Base-by-base conservation (phyloP, 768 basidiomycete species). In the Auriculariales sp. region DNA sequence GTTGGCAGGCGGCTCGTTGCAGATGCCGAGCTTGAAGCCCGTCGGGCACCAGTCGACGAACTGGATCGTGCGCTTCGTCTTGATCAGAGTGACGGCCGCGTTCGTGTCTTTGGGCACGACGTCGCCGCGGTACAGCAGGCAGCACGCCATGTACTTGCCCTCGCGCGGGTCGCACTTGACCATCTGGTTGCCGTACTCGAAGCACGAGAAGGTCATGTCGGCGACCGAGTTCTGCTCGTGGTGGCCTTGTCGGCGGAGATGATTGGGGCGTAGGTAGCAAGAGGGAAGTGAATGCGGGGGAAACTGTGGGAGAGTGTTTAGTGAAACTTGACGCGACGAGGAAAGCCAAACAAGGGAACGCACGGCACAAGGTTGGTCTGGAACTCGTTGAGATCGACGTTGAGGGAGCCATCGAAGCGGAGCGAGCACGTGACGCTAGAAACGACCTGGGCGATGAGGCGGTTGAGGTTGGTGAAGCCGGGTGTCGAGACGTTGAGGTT, bases 31-130 rank as follows among this genome's bases (percentile, higher is more conserved):
- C 77, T 80, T 59, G 82, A 93, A 94, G 54, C 93, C 94, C 61
- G 94, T 98, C 30, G 88, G 87, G 66, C 89, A 92, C 92, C 92
- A 97, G 62, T 95, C 93, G 53, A 97, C 93, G 64, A 94, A 95
- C 61, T 94, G 92, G 61, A 98, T 95, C 25, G 93, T 95, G 56
- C 86, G 79, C 77, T 93, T 97, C 51, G 92, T 97, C 76, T 93
- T 95, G 73, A 98, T 88, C 56, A 74, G 82, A 36, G 87, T 79
- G 58, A 97, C 87, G 52, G 94, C 93, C 50, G 84, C 79, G 55
- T 93, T 85, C 57, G 83, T 84, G 64, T 97, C 94, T 74, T 94
- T 95, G 58, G 93, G 89, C 39, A 92, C 93, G 56, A 97, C 90
- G 60, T 97, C 93, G 54, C 93, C 93, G 59, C 92, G 89, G 72